These are phyloP conservation scores for Barbatosphaeria neglecta DNA, from an alignment of 495 filamentous ascomycete species.

Conservation along the genomic window DNA sequence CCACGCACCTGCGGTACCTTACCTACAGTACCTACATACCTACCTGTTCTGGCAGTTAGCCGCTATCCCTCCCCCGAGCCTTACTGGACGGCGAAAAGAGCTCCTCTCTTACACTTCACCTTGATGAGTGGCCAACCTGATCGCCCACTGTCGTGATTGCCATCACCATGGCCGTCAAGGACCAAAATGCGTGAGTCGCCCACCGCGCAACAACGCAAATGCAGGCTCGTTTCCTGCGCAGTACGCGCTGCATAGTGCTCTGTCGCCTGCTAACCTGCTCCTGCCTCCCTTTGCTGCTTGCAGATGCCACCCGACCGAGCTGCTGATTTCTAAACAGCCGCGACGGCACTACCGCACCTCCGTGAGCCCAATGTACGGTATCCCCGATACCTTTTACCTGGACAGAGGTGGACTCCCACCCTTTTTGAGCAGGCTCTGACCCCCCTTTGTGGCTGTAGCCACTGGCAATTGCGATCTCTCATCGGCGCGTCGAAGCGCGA, in stretches of 20 bases:
- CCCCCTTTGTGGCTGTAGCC: constrained; percentile 36
- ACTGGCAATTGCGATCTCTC: constrained; percentile 85
- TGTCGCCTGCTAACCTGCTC: background rate
- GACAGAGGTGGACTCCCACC: constrained; percentile 7
- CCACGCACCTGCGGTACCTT: no score
- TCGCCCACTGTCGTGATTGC: background rate
- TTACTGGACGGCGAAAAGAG: background rate
- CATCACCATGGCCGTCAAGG: constrained; percentile 37
- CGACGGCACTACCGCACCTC: constrained; percentile 63
- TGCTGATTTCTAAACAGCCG: constrained; percentile 50
- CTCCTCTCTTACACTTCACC: background rate
- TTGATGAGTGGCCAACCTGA: background rate
- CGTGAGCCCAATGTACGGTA: constrained; percentile 61
- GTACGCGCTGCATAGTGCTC: background rate
- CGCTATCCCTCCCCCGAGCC: background rate
- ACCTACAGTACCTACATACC: no score
- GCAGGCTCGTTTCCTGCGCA: background rate
- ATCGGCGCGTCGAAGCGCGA: constrained; percentile 69
- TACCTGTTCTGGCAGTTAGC: no score
- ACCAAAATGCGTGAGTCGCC: constrained; percentile 34
- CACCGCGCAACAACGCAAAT: no score
- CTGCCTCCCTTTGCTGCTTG: no score
- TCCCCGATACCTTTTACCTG: constrained; percentile 1
- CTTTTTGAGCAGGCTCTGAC: constrained; percentile 1
- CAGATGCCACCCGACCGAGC: constrained; percentile 36